Percentiles rank a stretch among this genome's conserved stretches.
Conservation (phyloP, 2,329 filamentous ascomycete genomes). For the Pleoardoris graminearum region DNA sequence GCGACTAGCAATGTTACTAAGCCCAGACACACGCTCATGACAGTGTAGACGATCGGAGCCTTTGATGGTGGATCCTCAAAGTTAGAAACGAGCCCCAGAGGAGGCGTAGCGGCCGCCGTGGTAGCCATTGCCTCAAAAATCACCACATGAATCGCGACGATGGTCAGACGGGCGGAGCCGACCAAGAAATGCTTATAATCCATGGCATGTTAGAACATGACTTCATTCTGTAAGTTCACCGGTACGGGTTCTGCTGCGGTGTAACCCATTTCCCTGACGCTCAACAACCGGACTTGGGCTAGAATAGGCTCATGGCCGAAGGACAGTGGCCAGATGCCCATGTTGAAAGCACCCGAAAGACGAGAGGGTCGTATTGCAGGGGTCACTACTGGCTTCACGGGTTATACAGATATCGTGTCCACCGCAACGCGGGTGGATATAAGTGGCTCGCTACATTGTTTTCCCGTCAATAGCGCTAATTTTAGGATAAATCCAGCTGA, state of each 20-base stretch:
- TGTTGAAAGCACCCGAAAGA: not conserved
- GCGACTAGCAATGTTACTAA: constrained; percentile 3
- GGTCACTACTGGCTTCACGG: not conserved
- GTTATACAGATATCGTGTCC: not conserved
- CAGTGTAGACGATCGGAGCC: constrained; percentile 4
- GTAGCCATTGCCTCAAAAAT: constrained; percentile 3
- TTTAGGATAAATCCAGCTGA: not conserved
- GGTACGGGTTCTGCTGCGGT: not conserved
- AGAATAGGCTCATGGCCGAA: not conserved
- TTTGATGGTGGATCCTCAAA: constrained; percentile 1
- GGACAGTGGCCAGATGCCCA: not conserved
- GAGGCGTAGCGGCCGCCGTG: constrained; percentile 2
- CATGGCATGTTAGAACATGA: not conserved
- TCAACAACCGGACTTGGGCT: not conserved
- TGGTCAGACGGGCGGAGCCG: not conserved
- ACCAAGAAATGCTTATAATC: constrained; percentile 2
- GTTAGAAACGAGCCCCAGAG: not conserved
- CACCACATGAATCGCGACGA: not conserved
- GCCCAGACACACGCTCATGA: constrained; percentile 6
- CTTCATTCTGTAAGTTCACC: not conserved
- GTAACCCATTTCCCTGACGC: not conserved
- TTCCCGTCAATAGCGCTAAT: not conserved
- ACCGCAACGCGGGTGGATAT: not conserved
- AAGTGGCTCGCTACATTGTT: not conserved
- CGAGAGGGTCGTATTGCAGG: not conserved